phyloP scores from a whole-genome alignment of 1,139 yeast genomes.

The Suhomyces wounanorum region DNA sequence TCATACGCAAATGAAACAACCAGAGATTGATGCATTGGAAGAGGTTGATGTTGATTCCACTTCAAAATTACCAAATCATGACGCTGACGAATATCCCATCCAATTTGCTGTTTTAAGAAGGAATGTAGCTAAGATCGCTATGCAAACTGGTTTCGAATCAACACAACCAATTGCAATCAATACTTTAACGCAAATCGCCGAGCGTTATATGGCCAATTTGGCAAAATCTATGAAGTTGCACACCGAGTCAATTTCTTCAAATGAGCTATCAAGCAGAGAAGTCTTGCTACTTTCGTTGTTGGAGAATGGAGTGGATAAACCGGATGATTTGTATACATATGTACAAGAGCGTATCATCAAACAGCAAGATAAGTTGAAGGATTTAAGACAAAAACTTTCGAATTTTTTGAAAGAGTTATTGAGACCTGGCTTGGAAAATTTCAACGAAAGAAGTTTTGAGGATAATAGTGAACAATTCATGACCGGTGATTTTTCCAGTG shows the following conservation, averaged over 20 bases:
- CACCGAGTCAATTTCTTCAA: slow-evolving; percentile 61
- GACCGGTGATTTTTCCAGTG: slow-evolving; percentile 92
- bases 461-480: slow-evolving; percentile 93
- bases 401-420: slow-evolving; percentile 75
- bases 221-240: slow-evolving; percentile 72
- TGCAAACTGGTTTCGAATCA: slow-evolving; percentile 93
- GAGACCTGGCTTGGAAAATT: slow-evolving; percentile 78
- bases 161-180: slow-evolving; percentile 79
- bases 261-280: slow-evolving; percentile 46
- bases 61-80: slow-evolving; percentile 72
- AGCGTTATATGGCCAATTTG: slow-evolving; percentile 72
- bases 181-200: slow-evolving; percentile 81
- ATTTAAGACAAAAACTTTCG: slow-evolving; percentile 68
- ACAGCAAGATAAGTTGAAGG: slow-evolving; percentile 69
- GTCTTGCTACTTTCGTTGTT: slow-evolving; percentile 62
- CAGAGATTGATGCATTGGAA: slow-evolving; percentile 59
- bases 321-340: slow-evolving; percentile 74
- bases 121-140: slow-evolving; percentile 74
- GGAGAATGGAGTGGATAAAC: slow-evolving; percentile 84
- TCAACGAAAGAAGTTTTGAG: slow-evolving; percentile 74
- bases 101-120: slow-evolving; percentile 69
- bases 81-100: slow-evolving; percentile 54
- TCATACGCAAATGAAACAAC: slow-evolving; percentile 71
- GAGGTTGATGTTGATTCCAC: slow-evolving; percentile 80
- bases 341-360: slow-evolving; percentile 72